Evolutionary conservation across 1,284 basidiomycete species (phyloP), one percentile per base, ranked within the genome.

Genomic region (Cystobasidiaceae sp.): DNA sequence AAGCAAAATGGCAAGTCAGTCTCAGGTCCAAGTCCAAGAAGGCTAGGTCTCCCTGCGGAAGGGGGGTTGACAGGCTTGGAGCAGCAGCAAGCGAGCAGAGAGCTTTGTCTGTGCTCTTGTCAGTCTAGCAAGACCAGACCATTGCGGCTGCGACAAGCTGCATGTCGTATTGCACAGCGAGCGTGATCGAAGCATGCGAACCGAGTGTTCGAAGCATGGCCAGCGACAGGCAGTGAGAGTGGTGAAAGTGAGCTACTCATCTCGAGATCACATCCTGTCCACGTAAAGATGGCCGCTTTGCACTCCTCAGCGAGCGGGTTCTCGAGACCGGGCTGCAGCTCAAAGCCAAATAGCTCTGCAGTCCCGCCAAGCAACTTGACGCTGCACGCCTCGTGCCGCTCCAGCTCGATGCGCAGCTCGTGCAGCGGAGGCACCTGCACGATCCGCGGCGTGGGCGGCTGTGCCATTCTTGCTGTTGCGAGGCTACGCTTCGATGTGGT

Each of bases 351-450:
- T 0, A 93, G 82, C 75, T 94, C 92, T 33, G 91, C 92, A 43
- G 85, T 81, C 0, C 91, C 90, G 59, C 77, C 77, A 13, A 86
- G 68, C 64, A 92, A 82, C 86, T 89, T 90, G 77, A 97, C 85
- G 0, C 89, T 86, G 37, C 97, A 81, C 13, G 87, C 83, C 30
- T 86, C 84, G 4, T 83, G 84, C n/a, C 86, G 83, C 76, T 98
- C 94, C 67, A 98, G 85, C 79, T 98, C 94, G 79, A 98, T 97
- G 69, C 96, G 85, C 77, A 93, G 97, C 77, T 98, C 94, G 44
- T 73, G 71, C 27, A 69, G 57, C 11, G 72, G 61, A 4, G 46
- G 61, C 17, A 64, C 45, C 19, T 56, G 54, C 17, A 55, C 52
- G 9, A 64, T 45, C 27, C 61, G 51, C 28, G 41, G 51, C 34